Evolutionary conservation across 441 rosid genomes (phyloP).

Genomic region (Monsonia emarginata): DNA sequence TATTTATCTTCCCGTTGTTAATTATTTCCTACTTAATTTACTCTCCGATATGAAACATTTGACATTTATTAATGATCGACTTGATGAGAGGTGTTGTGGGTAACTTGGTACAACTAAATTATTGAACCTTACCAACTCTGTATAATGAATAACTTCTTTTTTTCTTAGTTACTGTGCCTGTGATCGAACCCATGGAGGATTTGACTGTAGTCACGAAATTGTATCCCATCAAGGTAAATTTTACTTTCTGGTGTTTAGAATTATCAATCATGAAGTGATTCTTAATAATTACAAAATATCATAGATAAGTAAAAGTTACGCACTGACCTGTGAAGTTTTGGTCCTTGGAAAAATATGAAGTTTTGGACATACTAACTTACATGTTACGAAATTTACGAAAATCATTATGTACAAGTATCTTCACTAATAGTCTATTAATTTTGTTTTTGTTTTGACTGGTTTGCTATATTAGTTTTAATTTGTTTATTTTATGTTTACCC

Average conservation of each 20-base stretch:
- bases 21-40: constrained; percentile 1
- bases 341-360: background rate
- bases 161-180: constrained; percentile 74
- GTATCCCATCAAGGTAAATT: constrained; percentile 62
- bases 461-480: no score
- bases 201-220: constrained; percentile 80
- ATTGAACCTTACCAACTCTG: constrained; percentile 1
- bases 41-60: constrained; percentile 11
- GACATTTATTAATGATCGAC: constrained; percentile 7
- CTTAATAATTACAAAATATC: background rate
- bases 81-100: background rate
- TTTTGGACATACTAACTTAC: background rate
- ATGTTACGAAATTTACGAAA: background rate
- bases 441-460: background rate
- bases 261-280: background rate
- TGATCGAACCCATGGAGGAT: constrained; percentile 87
- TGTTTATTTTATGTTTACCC: background rate
- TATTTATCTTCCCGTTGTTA: background rate
- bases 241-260: constrained; percentile 1
- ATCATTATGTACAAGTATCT: background rate
- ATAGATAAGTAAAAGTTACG: background rate
- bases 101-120: background rate
- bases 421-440: constrained; percentile 1
- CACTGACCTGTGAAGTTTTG: background rate
- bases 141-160: constrained; percentile 8